Conservation (phyloP, 2,329 filamentous ascomycete genomes). For the Grosmannia penicillata region DNA sequence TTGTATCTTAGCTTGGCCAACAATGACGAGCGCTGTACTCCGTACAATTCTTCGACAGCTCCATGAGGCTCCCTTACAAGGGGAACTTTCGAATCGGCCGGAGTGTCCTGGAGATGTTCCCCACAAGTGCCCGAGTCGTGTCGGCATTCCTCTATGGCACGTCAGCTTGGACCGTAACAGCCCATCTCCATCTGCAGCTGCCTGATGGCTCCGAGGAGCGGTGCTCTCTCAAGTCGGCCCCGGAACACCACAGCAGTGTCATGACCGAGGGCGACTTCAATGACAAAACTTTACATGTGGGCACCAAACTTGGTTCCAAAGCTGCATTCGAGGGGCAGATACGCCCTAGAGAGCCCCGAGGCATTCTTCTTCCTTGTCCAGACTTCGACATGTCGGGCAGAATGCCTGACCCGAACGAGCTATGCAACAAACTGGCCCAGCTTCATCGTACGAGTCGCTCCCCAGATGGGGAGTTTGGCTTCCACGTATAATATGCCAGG, state of each 20-base stretch:
- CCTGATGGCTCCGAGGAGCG: conserved; percentile 6
- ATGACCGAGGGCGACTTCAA: conserved; percentile 17
- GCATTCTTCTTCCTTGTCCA: conserved; percentile 17
- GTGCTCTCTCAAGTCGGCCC: conserved; percentile 1
- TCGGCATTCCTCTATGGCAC: neutral
- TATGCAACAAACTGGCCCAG: conserved; percentile 6
- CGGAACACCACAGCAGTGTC: neutral
- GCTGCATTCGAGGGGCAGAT: conserved; percentile 15
- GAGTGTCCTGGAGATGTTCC: neutral
- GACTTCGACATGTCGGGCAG: conserved; percentile 14
- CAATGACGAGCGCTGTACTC: no score
- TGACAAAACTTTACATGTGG: conserved; percentile 15
- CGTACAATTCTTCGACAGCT: no score
- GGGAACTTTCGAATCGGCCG: conserved; percentile 2
- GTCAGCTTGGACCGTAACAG: neutral
- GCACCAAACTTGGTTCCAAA: conserved; percentile 16
- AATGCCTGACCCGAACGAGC: conserved; percentile 7
- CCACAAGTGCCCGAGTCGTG: conserved; percentile 2
- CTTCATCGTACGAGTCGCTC: conserved; percentile 8
- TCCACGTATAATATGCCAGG: conserved; percentile 19
- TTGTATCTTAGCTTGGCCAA: no score
- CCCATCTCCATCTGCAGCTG: neutral
- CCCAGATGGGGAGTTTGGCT: conserved; percentile 21
- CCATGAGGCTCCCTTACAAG: neutral
- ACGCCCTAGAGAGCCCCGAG: conserved; percentile 7